phyloP scores from a whole-genome alignment of 2,329 filamentous ascomycete genomes.

The Trichoderma sp. region DNA sequence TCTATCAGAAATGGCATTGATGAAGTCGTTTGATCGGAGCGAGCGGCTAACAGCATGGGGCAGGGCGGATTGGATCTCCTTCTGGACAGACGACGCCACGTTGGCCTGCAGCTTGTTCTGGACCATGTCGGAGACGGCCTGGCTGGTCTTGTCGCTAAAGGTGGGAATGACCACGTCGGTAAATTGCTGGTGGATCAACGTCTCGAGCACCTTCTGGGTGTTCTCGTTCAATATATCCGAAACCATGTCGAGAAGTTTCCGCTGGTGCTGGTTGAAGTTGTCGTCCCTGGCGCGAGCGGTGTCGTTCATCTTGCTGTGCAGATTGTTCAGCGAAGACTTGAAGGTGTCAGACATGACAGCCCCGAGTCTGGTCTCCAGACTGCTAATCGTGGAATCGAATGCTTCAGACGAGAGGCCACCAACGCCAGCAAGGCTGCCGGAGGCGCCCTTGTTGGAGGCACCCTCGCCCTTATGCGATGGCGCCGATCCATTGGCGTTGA shows the following conservation, averaged over 20 bases:
- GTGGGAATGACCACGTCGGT: conserved; percentile 74
- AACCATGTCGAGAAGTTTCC: conserved; percentile 58
- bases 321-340: conserved; percentile 59
- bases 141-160: conserved; percentile 66
- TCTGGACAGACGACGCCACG: conserved; percentile 66
- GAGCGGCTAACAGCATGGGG: conserved; percentile 58
- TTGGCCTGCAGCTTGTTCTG: conserved; percentile 66
- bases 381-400: conserved; percentile 55
- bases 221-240: conserved; percentile 63
- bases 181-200: conserved; percentile 76
- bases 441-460: conserved; percentile 35
- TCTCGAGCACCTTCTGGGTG: conserved; percentile 70
- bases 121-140: conserved; percentile 71
- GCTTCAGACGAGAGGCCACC: conserved; percentile 46
- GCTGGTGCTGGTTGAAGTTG: conserved; percentile 54
- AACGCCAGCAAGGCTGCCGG: conserved; percentile 26
- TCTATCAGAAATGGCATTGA: conserved; percentile 69
- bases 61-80: conserved; percentile 71
- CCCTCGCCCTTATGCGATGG: conserved; percentile 33
- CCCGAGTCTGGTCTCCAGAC: conserved; percentile 54
- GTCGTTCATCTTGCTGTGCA: conserved; percentile 64
- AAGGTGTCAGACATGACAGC: conserved; percentile 52
- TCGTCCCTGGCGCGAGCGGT: conserved; percentile 59
- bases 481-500: conserved; percentile 42
- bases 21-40: conserved; percentile 71